Percentiles rank a stretch among this genome's conserved stretches.
Conservation (phyloP, 1,284 basidiomycete species). For the Malassezia arunalokei region DNA sequence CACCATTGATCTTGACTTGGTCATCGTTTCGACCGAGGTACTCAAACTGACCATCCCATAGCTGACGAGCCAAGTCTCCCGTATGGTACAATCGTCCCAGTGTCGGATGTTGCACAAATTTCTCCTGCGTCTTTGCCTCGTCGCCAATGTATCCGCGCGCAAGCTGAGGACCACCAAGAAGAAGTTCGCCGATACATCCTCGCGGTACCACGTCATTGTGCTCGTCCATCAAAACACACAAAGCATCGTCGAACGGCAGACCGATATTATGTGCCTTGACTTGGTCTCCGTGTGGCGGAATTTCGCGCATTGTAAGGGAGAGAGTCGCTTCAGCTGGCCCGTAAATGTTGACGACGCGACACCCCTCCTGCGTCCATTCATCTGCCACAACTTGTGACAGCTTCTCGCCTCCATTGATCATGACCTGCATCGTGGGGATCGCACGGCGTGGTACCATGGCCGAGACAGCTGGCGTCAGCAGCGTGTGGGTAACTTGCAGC, state of each 20-base stretch:
- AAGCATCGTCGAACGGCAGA: slow-evolving; percentile 40
- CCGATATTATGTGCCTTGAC: slow-evolving; percentile 47
- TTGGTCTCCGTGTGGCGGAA: slow-evolving; percentile 29
- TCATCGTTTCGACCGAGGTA: slow-evolving; percentile 48
- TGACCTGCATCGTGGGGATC: slow-evolving; percentile 38
- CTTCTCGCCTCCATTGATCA: slow-evolving; percentile 48
- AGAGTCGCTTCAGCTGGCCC: slow-evolving; percentile 44
- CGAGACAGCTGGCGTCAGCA: slow-evolving; percentile 47
- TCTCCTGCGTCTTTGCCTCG: slow-evolving; percentile 38
- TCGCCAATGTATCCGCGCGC: slow-evolving; percentile 40
- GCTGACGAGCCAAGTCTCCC: slow-evolving; percentile 41
- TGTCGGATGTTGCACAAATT: slow-evolving; percentile 35
- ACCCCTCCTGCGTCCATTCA: slow-evolving; percentile 41
- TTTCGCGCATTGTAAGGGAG: slow-evolving; percentile 39
- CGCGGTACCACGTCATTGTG: slow-evolving; percentile 37
- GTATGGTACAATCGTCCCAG: slow-evolving; percentile 42
- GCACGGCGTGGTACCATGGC: slow-evolving; percentile 42
- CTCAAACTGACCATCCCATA: slow-evolving; percentile 44
- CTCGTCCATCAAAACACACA: slow-evolving; percentile 38
- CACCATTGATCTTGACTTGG: slow-evolving; percentile 47
- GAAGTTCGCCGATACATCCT: slow-evolving; percentile 46
- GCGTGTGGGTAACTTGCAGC: slow-evolving; percentile 37
- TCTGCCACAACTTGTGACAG: slow-evolving; percentile 47
- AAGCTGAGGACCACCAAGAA: slow-evolving; percentile 38
- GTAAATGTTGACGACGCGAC: slow-evolving; percentile 43